Conservation (phyloP, 2,329 filamentous ascomycete species). For the Diaporthe velutina region DNA sequence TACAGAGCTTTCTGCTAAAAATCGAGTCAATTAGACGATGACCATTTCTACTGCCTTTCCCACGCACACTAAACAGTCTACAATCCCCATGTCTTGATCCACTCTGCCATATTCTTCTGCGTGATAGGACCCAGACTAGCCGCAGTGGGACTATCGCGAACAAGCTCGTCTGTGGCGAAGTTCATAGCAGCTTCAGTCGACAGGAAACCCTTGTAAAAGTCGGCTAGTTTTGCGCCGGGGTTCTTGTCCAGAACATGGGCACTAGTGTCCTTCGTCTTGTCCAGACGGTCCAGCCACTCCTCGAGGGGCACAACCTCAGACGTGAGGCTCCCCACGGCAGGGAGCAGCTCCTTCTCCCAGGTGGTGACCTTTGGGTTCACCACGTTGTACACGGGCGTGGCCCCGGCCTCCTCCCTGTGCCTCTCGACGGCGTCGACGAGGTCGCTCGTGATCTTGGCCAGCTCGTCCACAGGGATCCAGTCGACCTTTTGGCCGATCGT, state of each 20-base stretch:
- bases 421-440: conserved; percentile 41
- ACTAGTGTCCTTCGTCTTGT: conserved; percentile 27
- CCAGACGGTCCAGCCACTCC: conserved; percentile 32
- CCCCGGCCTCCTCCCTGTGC: background rate
- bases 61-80: background rate
- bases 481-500: conserved; percentile 44
- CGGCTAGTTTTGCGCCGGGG: conserved; percentile 34
- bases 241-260: conserved; percentile 33
- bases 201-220: conserved; percentile 35
- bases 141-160: conserved; percentile 28
- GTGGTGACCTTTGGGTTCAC: conserved; percentile 30
- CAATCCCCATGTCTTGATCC: conserved; percentile 34
- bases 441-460: conserved; percentile 44
- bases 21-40: background rate
- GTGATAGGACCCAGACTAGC: conserved; percentile 26
- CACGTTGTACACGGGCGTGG: conserved; percentile 32
- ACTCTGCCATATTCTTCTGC: conserved; percentile 30
- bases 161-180: conserved; percentile 30
- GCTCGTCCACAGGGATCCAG: conserved; percentile 47
- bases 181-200: conserved; percentile 4
- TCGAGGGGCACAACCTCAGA: conserved; percentile 22
- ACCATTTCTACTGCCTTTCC: background rate
- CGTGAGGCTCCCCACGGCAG: conserved; percentile 19
- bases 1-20: background rate
- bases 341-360: conserved; percentile 28